Base-by-base conservation (phyloP, 768 basidiomycete genomes). In the Coprinopsis cinerea region DNA sequence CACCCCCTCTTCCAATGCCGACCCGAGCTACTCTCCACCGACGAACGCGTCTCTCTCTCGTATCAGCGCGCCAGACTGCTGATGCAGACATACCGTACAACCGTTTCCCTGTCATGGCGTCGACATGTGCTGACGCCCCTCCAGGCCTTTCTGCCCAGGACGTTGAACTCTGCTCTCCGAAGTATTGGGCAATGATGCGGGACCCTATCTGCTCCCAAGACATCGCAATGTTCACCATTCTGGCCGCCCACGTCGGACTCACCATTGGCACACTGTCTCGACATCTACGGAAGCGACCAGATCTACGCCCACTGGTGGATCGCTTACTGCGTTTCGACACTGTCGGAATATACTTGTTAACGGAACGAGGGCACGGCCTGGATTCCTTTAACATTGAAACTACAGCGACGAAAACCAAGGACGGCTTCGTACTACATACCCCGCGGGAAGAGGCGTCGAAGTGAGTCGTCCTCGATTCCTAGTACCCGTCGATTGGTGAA, bases 311-410 rank as follows among this genome's bases (percentile, higher is more conserved):
- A 4, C 63, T 80, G 3, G 69, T 81, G 5, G 65, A 78, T 40
- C 63, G 70, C 27, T 63, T 81, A n/a, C 61, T 81, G 34, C 68
- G 71, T 18, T 76, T 80, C 35, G 77, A 81, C 18, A 74, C 72
- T 13, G 71, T 77, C 42, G 78, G 79, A 1, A 66, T 78, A 34
- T 80, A 74, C 53, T 70, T 79, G 40, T 62, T 80, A 36, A 73
- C 75, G 0, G 80, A 81, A 63, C 71, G 76, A 7, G 79, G 77
- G 1, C 81, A 82, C 51, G 81, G 79, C 13, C 61, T 82, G n/a
- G 80, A 81, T 40, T 74, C 78, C 1, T 74, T 77, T 55, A 79
- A 82, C 55, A 72, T 81, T 9, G 79, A 82, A 59, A 82, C 81
- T 5, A 82, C 79, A 13, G 81, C 78, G 10, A 78, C 74, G 0